Evolutionary conservation across 345 rosid genomes (phyloP), one percentile per base, ranked within the genome.

Genomic region (Melaleuca quinquenervia): DNA sequence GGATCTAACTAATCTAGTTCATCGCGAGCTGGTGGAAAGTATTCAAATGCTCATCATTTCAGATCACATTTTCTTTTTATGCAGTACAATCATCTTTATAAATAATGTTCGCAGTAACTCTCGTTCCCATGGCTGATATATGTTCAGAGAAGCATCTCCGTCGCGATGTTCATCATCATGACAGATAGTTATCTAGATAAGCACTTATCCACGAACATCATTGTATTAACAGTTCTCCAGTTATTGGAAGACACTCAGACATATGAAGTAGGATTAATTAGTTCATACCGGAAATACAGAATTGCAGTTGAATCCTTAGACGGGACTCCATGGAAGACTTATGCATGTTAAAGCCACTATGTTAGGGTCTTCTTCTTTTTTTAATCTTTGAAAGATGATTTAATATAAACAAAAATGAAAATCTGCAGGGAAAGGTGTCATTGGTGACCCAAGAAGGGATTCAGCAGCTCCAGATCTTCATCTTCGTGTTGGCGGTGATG

Each of bases 401-500:
- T 7, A 27, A 27, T 7, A 11, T 29, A 7, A 50, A 74, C 8
- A 14, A 24, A 24, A 20, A 80, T 1, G 6, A 70, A 49, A 70
- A 48, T 10, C 64, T 84, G 62, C 92, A 95, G 98, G 95, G 90
- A 21, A 91, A 86, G 89, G 89, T 88, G 8, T 88, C 96, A 48
- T 84, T 95, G 2, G 92, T 95, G 83, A 92, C 98, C 82, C 52
- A 82, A 87, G 84, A 90, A 21, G 97, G 98, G 82, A n/a, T 92
- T 24, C 93, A 88, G 82, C 96, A 95, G 90, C 90, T 95, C 41
- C 91, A 82, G 54, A 91, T 88, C 87, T 93, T 95, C 87, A 84
- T 95, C 9, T 95, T 92, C 62, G 96, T 91, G 54, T 83, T 95
- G 83, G 98, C 98, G 2, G 93, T 89, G 6, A 92, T 90, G 93